Base-by-base conservation (phyloP, 2,329 filamentous ascomycete genomes). In the Annulohypoxylon truncatum region DNA sequence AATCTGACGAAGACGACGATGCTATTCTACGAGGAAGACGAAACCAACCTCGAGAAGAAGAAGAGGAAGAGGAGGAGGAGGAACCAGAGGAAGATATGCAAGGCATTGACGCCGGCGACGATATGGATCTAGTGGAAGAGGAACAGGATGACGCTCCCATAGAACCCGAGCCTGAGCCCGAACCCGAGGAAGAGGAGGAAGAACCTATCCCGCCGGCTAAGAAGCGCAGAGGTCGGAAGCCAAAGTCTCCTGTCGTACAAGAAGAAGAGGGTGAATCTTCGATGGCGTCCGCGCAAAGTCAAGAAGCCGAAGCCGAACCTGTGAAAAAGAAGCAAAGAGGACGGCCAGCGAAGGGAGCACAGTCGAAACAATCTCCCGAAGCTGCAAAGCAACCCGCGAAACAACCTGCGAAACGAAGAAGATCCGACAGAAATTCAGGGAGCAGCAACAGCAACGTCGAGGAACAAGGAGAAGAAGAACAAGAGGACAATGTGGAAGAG, bases 291-390 rank as follows among this genome's bases (percentile, higher is more conserved):
- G 61, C 53, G 28, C 59, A 70, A 46, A 18, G 47, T 5, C 64
- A 64, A 20, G 66, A 69, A n/a, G 70, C 69, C 20, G 68, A 70
- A 4, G 71, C 69, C 28, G 71, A 73, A 44, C 71, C 72, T 0
- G 60, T 66, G 8, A 75, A 70, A 47, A 75, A 72, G 64, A 74
- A 64, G 53, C 61, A 60, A 60, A 68, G 73, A 53, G 76, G 76
- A 20, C 68, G 75, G 22, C 71, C 74, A 0, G 60, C 56, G 46
- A 77, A 74, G 53, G 54, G 44, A 26, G 61, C 51, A 20, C 66
- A 47, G 13, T 44, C 64, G 15, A 47, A 54, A 26, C 64, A 67
- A 58, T 67, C 70, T 31, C 58, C 68, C 28, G 53, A 64, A 7
- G 65, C 74, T 51, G 40, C 61, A 4, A 74, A 73, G 44, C 67